Conservation (phyloP, 306 rosid species). For the Calophaca sinica region DNA sequence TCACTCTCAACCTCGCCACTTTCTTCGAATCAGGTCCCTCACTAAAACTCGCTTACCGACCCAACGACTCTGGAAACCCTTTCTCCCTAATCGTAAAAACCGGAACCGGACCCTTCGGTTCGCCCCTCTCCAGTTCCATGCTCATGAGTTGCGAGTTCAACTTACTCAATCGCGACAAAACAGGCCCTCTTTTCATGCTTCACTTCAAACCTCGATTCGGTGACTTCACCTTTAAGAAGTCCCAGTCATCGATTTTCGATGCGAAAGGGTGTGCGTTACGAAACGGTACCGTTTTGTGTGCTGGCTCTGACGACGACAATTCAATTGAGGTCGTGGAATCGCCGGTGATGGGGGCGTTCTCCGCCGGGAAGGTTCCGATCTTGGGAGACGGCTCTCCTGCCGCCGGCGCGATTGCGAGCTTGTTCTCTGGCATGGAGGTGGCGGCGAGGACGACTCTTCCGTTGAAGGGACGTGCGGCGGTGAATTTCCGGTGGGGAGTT, state of each 20-base stretch:
- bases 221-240: conserved; percentile 84
- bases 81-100: conserved; percentile 74
- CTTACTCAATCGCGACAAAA: conserved; percentile 54
- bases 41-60: conserved; percentile 63
- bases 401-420: conserved; percentile 41
- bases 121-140: conserved; percentile 76
- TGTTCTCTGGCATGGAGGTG: conserved; percentile 74
- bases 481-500: conserved; percentile 84
- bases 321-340: conserved; percentile 49
- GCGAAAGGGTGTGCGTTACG: conserved; percentile 8
- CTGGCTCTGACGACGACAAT: conserved; percentile 45
- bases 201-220: conserved; percentile 86
- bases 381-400: conserved; percentile 40
- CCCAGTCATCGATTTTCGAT: conserved; percentile 71
- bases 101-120: conserved; percentile 78
- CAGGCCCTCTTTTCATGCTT: conserved; percentile 78
- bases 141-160: conserved; percentile 83
- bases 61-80: conserved; percentile 76
- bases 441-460: conserved; percentile 77
- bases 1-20: conserved; percentile 75
- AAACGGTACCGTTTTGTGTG: conserved; percentile 38
- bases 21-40: conserved; percentile 84
- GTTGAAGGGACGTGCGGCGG: conserved; percentile 57
- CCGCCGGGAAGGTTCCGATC: conserved; percentile 51
- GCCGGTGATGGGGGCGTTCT: conserved; percentile 49